A percentile compares a stretch with the other conserved stretches of the same genome.
Conservation (phyloP, 2,329 filamentous ascomycete genomes). For the Penicillium verrucosum region DNA sequence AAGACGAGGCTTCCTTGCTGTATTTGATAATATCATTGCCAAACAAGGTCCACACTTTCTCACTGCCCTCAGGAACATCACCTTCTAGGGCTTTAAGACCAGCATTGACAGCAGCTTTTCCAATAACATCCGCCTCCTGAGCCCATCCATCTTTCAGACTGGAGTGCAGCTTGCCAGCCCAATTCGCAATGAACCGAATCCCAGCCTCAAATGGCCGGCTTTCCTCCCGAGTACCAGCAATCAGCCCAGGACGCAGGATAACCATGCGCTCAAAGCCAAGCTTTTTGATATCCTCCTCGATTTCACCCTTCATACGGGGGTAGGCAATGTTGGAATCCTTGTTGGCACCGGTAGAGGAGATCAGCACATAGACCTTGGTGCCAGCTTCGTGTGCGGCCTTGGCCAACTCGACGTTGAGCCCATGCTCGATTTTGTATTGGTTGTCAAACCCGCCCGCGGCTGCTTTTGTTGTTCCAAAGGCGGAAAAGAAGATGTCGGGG, state of each 20-base stretch:
- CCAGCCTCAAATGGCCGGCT: constrained; percentile 58
- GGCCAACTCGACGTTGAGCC: constrained; percentile 77
- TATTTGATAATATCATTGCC: constrained; percentile 39
- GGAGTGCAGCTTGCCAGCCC: constrained; percentile 53
- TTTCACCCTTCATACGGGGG: constrained; percentile 75
- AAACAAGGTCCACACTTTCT: constrained; percentile 41
- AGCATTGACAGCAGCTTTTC: constrained; percentile 40
- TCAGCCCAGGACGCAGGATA: constrained; percentile 69
- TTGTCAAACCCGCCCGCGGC: constrained; percentile 71
- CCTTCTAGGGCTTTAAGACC: constrained; percentile 42
- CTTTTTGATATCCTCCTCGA: constrained; percentile 72
- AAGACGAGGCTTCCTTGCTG: constrained; percentile 16
- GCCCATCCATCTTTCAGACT: constrained; percentile 62
- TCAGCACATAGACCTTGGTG: constrained; percentile 70
- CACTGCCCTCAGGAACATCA: constrained; percentile 36
- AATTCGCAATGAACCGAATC: constrained; percentile 54
- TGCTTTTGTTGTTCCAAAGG: constrained; percentile 74
- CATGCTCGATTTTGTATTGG: constrained; percentile 85
- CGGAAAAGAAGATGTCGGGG: constrained; percentile 68
- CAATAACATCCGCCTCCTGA: constrained; percentile 71
- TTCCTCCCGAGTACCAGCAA: constrained; percentile 67
- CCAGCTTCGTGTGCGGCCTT: constrained; percentile 70
- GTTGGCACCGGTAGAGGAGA: constrained; percentile 59
- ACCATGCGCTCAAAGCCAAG: constrained; percentile 75
- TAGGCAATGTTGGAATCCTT: constrained; percentile 56